Evolutionary conservation across 2,329 filamentous ascomycete genomes (phyloP).

Genomic region (Colletotrichum sp.): DNA sequence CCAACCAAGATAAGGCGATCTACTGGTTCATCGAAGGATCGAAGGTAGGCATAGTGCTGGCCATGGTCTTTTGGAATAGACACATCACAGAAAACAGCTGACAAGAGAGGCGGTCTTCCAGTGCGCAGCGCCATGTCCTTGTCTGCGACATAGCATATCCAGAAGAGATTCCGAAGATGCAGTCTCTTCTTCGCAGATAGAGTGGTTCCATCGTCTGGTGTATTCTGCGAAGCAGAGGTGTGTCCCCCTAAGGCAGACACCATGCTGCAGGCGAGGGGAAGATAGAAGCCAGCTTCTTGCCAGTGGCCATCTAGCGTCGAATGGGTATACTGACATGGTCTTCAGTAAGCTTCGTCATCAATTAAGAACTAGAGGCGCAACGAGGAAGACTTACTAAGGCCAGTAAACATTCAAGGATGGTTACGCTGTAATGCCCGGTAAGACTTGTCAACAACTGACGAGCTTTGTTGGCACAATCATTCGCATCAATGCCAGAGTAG

Average conservation of each 20-base stretch:
- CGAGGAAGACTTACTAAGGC: not conserved
- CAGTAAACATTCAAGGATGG: not conserved
- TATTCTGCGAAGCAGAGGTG: not conserved
- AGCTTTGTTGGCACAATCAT: not conserved
- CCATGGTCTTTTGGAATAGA: not conserved
- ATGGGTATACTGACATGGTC: not conserved
- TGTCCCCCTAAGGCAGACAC: not conserved
- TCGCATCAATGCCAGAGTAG: not conserved
- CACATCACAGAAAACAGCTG: not conserved
- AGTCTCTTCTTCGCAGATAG: not conserved
- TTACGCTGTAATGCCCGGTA: not conserved
- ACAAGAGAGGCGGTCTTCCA: slow-evolving; percentile 24
- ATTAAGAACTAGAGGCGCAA: not conserved
- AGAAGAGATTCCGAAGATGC: slow-evolving; percentile 26
- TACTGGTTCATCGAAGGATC: not conserved
- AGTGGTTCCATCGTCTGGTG: not conserved
- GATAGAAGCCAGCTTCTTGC: not conserved
- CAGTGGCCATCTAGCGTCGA: not conserved
- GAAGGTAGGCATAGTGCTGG: not conserved
- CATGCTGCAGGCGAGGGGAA: not conserved
- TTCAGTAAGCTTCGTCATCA: not conserved
- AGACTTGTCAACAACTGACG: not conserved
- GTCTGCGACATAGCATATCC: slow-evolving; percentile 30
- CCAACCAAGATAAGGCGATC: fast-evolving
- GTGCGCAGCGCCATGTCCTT: slow-evolving; percentile 29